Evolutionary conservation across 1,284 basidiomycete species (phyloP), one percentile per base, ranked within the genome.

Genomic region (Sporisorium exsertum): DNA sequence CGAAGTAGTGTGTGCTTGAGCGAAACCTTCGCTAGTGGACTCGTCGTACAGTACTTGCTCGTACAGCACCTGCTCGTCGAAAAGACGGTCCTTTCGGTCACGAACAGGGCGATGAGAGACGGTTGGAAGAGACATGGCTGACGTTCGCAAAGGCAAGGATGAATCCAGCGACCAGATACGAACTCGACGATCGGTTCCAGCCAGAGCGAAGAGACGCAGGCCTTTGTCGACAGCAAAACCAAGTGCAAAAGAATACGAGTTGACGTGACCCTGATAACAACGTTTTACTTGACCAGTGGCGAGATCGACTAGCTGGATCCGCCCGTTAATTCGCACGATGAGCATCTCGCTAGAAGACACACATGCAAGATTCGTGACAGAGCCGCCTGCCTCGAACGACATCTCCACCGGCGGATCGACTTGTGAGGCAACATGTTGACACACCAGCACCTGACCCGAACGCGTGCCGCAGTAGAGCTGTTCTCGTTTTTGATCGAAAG

Each of bases 91-190:
- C 6, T 37, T 22, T 1, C 20, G 26, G 32, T 32, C 16, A 26
- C 5, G 24, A 18, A 26, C 22, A 15, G 27, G 29, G 13, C 40
- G 37, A 32, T 67, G 46, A 27, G 16, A 45, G n/a, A 56, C 13
- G 15, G 47, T 24, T 3, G 61, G 20, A 12, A 62, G 22, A 3
- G 9, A 33, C 4, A 32, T 42, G 18, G 32, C 26, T 4, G 58
- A 26, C 3, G 69, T 62, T 8, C 56, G 60, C 0, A 73, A 46
- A 5, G 66, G 66, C 4, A 65, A n/a, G 2, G 72, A n/a, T 3
- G 58, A 58, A 27, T 69, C 63, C 20, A 74, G 59, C 8, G 72
- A 74, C 66, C 66, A 74, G 15, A 74, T 35, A 7, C 72, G 63
- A 1, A 74, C 72, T 22, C 43, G 45, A 13, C 58, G 32, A 32